Evolutionary conservation across 371 early-diverging fungal species (phyloP), one percentile per base, ranked within the genome.

Genomic region (Haplosporangium sp.): DNA sequence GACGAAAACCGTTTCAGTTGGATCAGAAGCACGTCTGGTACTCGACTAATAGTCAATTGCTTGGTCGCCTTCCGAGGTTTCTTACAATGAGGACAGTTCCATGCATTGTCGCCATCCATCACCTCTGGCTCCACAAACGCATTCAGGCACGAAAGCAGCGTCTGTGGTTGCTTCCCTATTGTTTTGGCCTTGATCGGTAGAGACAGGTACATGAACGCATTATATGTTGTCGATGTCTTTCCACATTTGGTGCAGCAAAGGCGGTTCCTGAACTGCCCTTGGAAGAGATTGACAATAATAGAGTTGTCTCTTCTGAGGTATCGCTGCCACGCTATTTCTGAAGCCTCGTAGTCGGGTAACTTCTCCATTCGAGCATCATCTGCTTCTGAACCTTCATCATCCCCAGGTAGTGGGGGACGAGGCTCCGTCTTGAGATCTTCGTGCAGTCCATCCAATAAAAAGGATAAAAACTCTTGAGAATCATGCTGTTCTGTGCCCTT

Each of bases 1-100:
- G 85, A 94, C n/a, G 92, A 94, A 65, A 98, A 99, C 20, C 98
- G 88, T 75, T 98, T 98, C 69, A 99, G 70, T 64, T 98, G 97
- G 48, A 99, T 89, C 45, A 98, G 70, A 18, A 99, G 75, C 9
- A 99, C 92, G 61, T 91, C 87, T 0, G 99, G 99, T 23, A 98
- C 83, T 41, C 90, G 85, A 4, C 95, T 89, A 6, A 99, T 82
- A 9, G 90, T 87, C 58, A 97, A 67, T 14, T 84, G 83, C 73
- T 99, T 99, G 23, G 85, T 89, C 0, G 97, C 89, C 20, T 85
- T 82, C 16, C 97, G 88, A 16, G 82, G 82, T 12, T 82, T 81
- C 74, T 93, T 91, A 82, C 98, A 98, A n/a, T 81, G 62, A 6
- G 98, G 93, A 73, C 99, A 99, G 51, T 85, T 80, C 93, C 99